Evolutionary conservation across 2,329 filamentous ascomycete genomes (phyloP).

Genomic region (Trichoderma endophyticum): DNA sequence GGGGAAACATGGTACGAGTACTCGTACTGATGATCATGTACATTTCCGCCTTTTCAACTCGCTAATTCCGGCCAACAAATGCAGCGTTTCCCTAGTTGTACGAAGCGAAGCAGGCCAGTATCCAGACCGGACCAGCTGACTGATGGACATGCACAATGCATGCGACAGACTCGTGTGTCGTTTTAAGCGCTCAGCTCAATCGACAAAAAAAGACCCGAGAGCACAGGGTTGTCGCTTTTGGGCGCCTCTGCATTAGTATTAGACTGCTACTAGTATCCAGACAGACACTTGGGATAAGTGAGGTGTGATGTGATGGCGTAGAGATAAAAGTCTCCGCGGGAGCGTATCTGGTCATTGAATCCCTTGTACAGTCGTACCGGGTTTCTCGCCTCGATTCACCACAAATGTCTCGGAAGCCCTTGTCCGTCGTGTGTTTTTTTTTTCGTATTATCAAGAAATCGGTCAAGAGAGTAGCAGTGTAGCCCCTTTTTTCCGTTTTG

Average conservation of each 20-base stretch:
- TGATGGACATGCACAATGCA: background rate
- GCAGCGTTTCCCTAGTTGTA: background rate
- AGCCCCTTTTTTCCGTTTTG: background rate
- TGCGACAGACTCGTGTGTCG: background rate
- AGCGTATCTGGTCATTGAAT: background rate
- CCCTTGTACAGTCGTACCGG: background rate
- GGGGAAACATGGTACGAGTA: too few relatives aligned
- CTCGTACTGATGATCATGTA: too few relatives aligned
- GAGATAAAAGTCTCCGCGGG: conserved; percentile 4
- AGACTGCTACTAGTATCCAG: too few relatives aligned
- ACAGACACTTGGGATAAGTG: background rate
- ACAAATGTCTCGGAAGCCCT: background rate
- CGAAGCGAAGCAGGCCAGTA: background rate
- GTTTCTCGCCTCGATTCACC: background rate
- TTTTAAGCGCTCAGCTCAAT: background rate
- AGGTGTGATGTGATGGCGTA: background rate
- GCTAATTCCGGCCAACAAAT: background rate
- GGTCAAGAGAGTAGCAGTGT: background rate
- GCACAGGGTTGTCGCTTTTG: background rate
- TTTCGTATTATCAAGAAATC: background rate
- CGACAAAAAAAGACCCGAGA: background rate
- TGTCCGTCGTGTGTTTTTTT: background rate
- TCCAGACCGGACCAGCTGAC: background rate
- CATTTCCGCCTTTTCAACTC: background rate
- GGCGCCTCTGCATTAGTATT: background rate